Percentiles rank a stretch among this genome's conserved stretches.
Evolutionary conservation across 1,139 yeast genomes (phyloP).

Genomic region (Pichia sp.): DNA sequence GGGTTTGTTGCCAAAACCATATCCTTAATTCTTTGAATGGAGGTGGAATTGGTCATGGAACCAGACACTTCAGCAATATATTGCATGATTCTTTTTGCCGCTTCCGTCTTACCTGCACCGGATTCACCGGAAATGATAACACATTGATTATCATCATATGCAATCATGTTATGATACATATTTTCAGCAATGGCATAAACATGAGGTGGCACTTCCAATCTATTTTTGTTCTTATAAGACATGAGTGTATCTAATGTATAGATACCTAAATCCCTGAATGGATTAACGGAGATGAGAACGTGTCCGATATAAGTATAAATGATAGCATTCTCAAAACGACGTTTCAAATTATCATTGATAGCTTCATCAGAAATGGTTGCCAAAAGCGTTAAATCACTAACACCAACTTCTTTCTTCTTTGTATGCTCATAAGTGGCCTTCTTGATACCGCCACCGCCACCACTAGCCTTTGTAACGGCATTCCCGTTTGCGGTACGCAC

Average conservation of each 20-base stretch:
- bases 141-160: conserved; percentile 93
- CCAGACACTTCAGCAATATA: conserved; percentile 87
- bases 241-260: conserved; percentile 73
- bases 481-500: conserved; percentile 38
- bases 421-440: conserved; percentile 88
- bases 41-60: conserved; percentile 42
- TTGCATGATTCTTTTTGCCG: conserved; percentile 98
- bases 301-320: conserved; percentile 88
- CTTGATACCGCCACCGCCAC: conserved; percentile 34
- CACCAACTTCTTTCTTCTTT: conserved; percentile 95
- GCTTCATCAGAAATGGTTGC: conserved; percentile 88
- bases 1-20: conserved; percentile 99
- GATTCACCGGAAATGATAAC: conserved; percentile 98
- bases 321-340: conserved; percentile 81
- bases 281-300: conserved; percentile 91
- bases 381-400: conserved; percentile 84
- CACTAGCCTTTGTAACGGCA: background rate
- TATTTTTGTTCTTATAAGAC: conserved; percentile 81
- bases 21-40: conserved; percentile 81
- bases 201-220: conserved; percentile 98
- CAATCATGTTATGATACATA: conserved; percentile 92
- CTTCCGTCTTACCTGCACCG: conserved; percentile 99
- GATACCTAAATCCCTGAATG: conserved; percentile 93
- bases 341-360: conserved; percentile 85
- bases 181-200: conserved; percentile 97